Evolutionary conservation across 208 protist species (phyloP).

Genomic region (Crithidia bombi): DNA sequence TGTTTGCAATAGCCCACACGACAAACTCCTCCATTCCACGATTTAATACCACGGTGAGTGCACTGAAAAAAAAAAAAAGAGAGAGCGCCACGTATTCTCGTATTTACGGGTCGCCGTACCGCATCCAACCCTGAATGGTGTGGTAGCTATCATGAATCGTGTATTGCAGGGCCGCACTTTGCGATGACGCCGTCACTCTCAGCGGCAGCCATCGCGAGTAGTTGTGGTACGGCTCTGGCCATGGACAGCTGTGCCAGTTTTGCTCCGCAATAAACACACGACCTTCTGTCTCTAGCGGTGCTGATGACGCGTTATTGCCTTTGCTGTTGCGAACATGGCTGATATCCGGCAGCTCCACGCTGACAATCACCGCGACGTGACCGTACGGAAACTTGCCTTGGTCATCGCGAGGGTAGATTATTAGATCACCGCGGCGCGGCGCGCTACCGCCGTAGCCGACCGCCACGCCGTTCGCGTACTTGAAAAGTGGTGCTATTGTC

Average conservation of each 20-base stretch:
- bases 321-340: neutral
- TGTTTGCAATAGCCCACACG: too few relatives aligned
- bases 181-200: slow-evolving; percentile 1
- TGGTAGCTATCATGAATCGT: slow-evolving; percentile 33
- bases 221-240: slow-evolving; percentile 76
- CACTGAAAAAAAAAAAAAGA: slow-evolving; percentile 3
- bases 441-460: slow-evolving; percentile 30
- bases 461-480: slow-evolving; percentile 43
- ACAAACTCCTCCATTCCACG: too few relatives aligned
- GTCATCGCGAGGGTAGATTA: slow-evolving; percentile 70
- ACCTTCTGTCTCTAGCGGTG: neutral
- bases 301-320: neutral
- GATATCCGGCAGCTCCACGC: slow-evolving; percentile 28
- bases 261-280: slow-evolving; percentile 77
- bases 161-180: slow-evolving; percentile 13
- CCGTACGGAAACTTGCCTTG: slow-evolving; percentile 55
- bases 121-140: slow-evolving; percentile 44
- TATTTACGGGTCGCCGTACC: slow-evolving; percentile 25
- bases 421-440: slow-evolving; percentile 56
- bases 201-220: slow-evolving; percentile 43
- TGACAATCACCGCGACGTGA: slow-evolving; percentile 80
- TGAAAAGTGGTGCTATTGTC: slow-evolving; percentile 42
- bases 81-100: too few relatives aligned
- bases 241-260: slow-evolving; percentile 79
- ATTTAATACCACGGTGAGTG: too few relatives aligned